A percentile compares a stretch with the other conserved stretches of the same genome.
Evolutionary conservation across 176 grass and related monocot species (phyloP).

Genomic region (Phoenix dactylifera): DNA sequence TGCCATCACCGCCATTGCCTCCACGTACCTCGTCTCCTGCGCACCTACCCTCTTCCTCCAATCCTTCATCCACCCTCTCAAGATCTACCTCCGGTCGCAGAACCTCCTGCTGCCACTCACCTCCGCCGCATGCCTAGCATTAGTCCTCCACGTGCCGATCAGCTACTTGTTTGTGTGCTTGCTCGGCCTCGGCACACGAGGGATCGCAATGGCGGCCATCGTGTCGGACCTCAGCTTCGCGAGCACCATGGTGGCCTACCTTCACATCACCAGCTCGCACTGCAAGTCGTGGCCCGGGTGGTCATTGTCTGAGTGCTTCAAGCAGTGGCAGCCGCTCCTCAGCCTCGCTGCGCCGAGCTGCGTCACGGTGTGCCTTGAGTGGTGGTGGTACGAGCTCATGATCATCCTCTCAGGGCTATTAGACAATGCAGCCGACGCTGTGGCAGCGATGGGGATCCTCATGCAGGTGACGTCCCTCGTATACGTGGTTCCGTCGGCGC

Average conservation of each 20-base stretch:
- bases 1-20: conserved; percentile 48
- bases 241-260: no score
- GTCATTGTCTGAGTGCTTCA: no score
- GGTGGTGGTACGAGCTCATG: conserved; percentile 99
- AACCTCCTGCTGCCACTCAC: conserved; percentile 65
- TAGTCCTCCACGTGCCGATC: conserved; percentile 54
- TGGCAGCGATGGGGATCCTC: conserved; percentile 72
- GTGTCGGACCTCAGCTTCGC: no score
- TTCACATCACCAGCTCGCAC: no score
- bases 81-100: conserved; percentile 72
- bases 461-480: conserved; percentile 89
- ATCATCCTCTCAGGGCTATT: conserved; percentile 73
- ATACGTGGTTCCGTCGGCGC: conserved; percentile 84
- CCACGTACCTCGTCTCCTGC: conserved; percentile 58
- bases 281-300: no score
- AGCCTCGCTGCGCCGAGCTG: conserved; percentile 48
- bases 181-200: conserved; percentile 25
- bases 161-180: conserved; percentile 53
- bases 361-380: conserved; percentile 81
- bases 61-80: conserved; percentile 65
- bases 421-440: conserved; percentile 46
- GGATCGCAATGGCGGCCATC: no score
- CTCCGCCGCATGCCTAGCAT: conserved; percentile 37
- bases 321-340: no score
- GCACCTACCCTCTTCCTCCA: conserved; percentile 72